These are phyloP conservation scores for button mushroom (Agaricus bisporus) DNA, from an alignment of 768 basidiomycete species.

Conservation along the genomic window DNA sequence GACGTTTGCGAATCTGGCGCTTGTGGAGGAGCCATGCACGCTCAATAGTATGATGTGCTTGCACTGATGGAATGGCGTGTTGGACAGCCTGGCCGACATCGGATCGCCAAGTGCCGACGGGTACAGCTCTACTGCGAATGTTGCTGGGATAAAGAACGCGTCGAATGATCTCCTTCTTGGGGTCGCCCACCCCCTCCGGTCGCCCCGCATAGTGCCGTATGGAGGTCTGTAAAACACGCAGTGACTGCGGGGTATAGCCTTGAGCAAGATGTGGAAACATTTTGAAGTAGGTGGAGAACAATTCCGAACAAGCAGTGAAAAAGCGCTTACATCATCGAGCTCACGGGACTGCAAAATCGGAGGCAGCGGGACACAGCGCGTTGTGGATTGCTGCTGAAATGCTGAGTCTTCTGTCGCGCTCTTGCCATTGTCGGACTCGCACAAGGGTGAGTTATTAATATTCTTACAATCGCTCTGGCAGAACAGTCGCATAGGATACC, in stretches of 20 bases:
- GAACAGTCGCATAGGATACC: slow-evolving; percentile 4
- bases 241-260: neutral
- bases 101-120: slow-evolving; percentile 80
- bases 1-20: slow-evolving; percentile 64
- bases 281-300: neutral
- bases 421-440: slow-evolving; percentile 22
- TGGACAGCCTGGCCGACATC: slow-evolving; percentile 74
- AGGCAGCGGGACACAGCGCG: neutral
- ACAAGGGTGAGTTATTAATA: slow-evolving; percentile 16
- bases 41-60: slow-evolving; percentile 89
- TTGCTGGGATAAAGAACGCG: slow-evolving; percentile 77
- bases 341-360: neutral
- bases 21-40: slow-evolving; percentile 84
- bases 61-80: slow-evolving; percentile 79
- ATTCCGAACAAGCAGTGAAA: neutral
- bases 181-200: slow-evolving; percentile 43
- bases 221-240: neutral
- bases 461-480: neutral
- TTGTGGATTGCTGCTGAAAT: slow-evolving; percentile 3
- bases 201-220: slow-evolving; percentile 33
- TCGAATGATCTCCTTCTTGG: slow-evolving; percentile 68
- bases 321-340: neutral
- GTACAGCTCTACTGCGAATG: slow-evolving; percentile 61
- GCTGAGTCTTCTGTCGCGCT: slow-evolving; percentile 15
- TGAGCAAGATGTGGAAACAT: slow-evolving; percentile 4